A percentile compares a stretch with the other conserved stretches of the same genome.
Evolutionary conservation across 2,329 filamentous ascomycete species (phyloP).

Genomic region (Diaporthe helianthi): DNA sequence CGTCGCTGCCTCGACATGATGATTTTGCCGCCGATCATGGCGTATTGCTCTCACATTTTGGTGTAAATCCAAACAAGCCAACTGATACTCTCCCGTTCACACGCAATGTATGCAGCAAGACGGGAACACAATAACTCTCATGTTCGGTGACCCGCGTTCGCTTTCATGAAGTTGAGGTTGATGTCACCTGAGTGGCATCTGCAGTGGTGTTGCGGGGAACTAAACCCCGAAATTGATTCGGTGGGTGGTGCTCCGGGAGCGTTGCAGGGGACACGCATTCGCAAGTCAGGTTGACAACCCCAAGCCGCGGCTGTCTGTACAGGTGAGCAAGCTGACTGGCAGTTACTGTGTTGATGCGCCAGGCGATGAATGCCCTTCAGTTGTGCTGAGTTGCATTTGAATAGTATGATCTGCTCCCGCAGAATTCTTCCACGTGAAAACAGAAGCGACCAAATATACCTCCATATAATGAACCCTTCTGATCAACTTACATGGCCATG

Average conservation of each 20-base stretch:
- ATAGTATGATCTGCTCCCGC: neutral
- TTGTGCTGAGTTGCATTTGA: neutral
- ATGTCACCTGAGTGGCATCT: constrained; percentile 12
- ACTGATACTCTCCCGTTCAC: neutral
- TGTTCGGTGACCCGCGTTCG: neutral
- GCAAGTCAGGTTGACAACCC: neutral
- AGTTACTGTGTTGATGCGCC: neutral
- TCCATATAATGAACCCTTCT: constrained; percentile 13
- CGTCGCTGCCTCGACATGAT: constrained; percentile 37
- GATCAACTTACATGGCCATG: constrained; percentile 36
- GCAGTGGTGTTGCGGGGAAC: constrained; percentile 32
- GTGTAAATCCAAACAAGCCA: neutral
- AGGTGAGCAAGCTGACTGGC: neutral
- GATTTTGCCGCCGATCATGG: constrained; percentile 36
- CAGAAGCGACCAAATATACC: neutral
- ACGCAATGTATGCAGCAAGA: neutral
- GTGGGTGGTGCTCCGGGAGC: constrained; percentile 28
- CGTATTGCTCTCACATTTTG: constrained; percentile 25
- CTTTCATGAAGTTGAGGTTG: constrained; percentile 1
- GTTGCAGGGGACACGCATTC: constrained; percentile 4
- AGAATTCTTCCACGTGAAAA: neutral
- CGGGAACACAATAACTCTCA: neutral
- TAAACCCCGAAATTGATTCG: constrained; percentile 32
- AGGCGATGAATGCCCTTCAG: neutral
- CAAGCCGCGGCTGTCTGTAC: neutral